Conservation (phyloP, 1,284 basidiomycete species). For the Sanghuangporus sanghuang region DNA sequence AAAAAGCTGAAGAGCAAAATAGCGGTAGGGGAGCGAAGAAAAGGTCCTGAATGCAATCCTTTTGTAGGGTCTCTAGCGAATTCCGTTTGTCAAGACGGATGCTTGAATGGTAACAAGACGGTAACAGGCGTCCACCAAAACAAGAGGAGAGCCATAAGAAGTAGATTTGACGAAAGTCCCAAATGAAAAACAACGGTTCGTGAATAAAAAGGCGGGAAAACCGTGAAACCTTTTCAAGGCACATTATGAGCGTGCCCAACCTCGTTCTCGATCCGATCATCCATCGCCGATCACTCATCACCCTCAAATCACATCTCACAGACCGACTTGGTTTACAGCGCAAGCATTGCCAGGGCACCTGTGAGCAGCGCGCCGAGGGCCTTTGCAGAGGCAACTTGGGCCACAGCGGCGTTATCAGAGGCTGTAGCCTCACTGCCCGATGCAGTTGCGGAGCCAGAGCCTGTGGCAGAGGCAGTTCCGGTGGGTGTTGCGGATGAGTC, state of each 20-base stretch:
- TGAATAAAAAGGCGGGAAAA: background rate
- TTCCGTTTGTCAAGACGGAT: background rate
- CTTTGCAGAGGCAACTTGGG: background rate
- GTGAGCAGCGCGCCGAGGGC: background rate
- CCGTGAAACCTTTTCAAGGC: background rate
- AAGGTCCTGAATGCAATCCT: background rate
- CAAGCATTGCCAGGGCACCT: slow-evolving; percentile 1
- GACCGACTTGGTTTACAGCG: background rate
- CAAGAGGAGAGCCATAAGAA: background rate
- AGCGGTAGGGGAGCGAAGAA: background rate
- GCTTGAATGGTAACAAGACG: background rate
- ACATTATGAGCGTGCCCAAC: background rate
- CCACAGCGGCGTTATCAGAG: background rate
- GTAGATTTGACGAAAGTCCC: background rate
- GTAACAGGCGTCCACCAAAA: background rate
- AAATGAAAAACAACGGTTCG: background rate
- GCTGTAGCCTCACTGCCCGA: background rate
- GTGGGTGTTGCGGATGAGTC: slow-evolving; percentile 33
- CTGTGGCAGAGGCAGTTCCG: slow-evolving; percentile 17
- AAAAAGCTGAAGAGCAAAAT: background rate
- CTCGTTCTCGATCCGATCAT: background rate
- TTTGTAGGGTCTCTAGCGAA: background rate
- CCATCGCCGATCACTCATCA: background rate
- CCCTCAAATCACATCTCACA: background rate
- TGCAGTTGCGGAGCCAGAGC: slow-evolving; percentile 25